These are phyloP conservation scores for Avena insularis DNA, from an alignment of 176 grass and related monocot genomes.

Conservation along the genomic window DNA sequence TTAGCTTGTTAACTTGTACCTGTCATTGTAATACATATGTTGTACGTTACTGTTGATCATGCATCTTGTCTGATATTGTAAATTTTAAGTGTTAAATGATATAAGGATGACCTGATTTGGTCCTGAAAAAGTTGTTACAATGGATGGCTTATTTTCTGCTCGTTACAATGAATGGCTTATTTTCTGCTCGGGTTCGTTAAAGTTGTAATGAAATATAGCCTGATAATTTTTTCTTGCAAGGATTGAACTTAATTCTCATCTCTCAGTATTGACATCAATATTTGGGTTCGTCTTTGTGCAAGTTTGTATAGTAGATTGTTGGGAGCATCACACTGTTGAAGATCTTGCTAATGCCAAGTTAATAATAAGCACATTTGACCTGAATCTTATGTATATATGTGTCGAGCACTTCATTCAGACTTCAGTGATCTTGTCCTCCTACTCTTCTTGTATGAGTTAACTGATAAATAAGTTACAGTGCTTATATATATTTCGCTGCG, in stretches of 20 bases:
- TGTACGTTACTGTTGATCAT: neutral
- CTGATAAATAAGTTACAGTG: neutral
- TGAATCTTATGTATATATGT: neutral
- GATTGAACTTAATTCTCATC: neutral
- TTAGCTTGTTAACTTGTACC: neutral
- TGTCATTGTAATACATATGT: neutral
- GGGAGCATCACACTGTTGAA: neutral
- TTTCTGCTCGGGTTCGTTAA: neutral
- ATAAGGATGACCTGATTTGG: neutral
- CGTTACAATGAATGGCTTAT: neutral
- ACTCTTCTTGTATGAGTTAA: neutral
- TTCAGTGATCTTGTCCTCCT: neutral
- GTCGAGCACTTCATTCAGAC: neutral
- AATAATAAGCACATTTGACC: neutral
- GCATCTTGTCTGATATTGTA: neutral
- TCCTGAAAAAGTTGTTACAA: neutral
- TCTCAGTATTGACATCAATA: neutral
- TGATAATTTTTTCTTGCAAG: neutral
- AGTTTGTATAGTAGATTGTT: neutral
- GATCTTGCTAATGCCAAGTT: neutral
- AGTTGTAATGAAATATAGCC: neutral
- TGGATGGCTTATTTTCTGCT: neutral
- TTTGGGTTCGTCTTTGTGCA: neutral
- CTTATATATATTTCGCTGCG: neutral
- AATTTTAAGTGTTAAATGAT: slow-evolving; percentile 8